Conservation (phyloP, 2,329 filamentous ascomycete species). For the Hypoxylon sp. region DNA sequence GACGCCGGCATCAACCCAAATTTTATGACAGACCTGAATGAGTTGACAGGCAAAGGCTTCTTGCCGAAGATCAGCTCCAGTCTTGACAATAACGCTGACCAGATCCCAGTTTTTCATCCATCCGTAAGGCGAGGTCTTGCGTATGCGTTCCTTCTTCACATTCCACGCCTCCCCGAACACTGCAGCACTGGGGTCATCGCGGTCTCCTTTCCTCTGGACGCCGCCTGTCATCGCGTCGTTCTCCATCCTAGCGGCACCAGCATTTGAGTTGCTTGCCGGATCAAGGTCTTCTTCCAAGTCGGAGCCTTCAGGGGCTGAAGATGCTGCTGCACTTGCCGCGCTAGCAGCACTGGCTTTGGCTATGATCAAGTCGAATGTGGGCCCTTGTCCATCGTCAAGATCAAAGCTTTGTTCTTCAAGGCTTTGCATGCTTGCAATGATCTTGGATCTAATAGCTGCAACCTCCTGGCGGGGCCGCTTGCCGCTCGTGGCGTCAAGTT, state of each 20-base stretch:
- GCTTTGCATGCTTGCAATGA: constrained; percentile 91
- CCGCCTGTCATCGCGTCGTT: constrained; percentile 91
- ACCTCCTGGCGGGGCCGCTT: constrained; percentile 86
- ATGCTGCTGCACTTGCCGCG: constrained; percentile 57
- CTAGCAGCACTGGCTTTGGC: constrained; percentile 70
- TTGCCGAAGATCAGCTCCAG: constrained; percentile 84
- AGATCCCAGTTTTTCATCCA: constrained; percentile 94
- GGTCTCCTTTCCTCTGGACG: constrained; percentile 83
- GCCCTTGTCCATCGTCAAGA: constrained; percentile 77
- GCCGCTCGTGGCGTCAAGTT: constrained; percentile 83
- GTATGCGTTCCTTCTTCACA: constrained; percentile 85
- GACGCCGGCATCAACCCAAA: constrained; percentile 81
- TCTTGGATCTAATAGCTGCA: constrained; percentile 86
- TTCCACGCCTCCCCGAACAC: constrained; percentile 91
- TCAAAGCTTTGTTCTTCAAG: constrained; percentile 89
- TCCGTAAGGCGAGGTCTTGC: constrained; percentile 86
- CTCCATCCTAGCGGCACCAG: constrained; percentile 87
- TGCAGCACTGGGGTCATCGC: constrained; percentile 87
- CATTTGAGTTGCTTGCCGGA: constrained; percentile 74
- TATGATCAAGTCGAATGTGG: constrained; percentile 87
- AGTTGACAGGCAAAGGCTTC: constrained; percentile 90
- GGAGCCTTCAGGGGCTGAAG: constrained; percentile 58
- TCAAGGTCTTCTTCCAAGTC: constrained; percentile 60
- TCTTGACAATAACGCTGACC: constrained; percentile 89
- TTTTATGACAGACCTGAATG: constrained; percentile 84